Evolutionary conservation across 2,329 filamentous ascomycete species (phyloP).

Genomic region (Huntiella moniliformis): DNA sequence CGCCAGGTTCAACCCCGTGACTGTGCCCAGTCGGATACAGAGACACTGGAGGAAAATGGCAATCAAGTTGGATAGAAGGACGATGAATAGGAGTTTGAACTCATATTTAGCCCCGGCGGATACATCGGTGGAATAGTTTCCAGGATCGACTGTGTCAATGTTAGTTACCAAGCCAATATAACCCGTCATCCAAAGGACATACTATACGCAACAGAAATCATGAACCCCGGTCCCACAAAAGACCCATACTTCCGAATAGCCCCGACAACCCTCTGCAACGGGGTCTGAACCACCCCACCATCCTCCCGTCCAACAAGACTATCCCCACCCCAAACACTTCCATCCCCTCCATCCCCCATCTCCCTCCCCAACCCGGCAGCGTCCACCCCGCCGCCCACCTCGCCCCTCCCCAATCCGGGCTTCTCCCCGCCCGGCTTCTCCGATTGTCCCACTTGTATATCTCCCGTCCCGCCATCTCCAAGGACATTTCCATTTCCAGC

Average conservation of each 20-base stretch:
- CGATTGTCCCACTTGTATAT: background rate
- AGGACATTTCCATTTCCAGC: background rate
- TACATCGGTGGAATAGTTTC: constrained; percentile 54
- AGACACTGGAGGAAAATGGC: constrained; percentile 53
- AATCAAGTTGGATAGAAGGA: constrained; percentile 50
- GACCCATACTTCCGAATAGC: constrained; percentile 4
- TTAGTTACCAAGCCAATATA: constrained; percentile 1
- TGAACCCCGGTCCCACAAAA: constrained; percentile 48
- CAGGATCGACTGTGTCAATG: constrained; percentile 38
- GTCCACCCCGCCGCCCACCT: constrained; percentile 8
- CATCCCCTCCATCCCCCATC: background rate
- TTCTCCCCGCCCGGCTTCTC: background rate
- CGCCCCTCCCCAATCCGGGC: background rate
- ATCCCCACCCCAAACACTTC: background rate
- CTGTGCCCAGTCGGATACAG: constrained; percentile 49
- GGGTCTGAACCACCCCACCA: background rate
- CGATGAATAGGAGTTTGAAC: constrained; percentile 48
- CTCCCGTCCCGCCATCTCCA: background rate
- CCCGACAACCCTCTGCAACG: constrained; percentile 2
- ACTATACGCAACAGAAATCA: constrained; percentile 42
- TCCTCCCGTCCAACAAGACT: background rate
- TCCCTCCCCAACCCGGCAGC: constrained; percentile 1
- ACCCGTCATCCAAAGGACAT: no score
- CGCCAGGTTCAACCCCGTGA: constrained; percentile 48
- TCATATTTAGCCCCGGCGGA: constrained; percentile 47